Evolutionary conservation across 805 yeast species (phyloP).

Genomic region (Torulaspora maleeae): DNA sequence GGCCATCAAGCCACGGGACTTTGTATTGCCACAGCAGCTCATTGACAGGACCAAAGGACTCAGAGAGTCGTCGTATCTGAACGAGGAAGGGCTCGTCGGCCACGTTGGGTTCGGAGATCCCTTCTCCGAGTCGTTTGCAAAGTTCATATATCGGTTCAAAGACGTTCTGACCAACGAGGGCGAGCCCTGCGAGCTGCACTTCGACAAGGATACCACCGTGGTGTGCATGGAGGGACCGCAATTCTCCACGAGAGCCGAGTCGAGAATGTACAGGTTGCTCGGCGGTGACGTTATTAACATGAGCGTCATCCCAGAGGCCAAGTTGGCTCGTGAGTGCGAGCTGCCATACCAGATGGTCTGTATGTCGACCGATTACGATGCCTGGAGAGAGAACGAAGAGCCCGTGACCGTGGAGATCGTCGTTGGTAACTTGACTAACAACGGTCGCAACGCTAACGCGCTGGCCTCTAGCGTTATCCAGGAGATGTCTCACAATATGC

Average conservation of each 20-base stretch:
- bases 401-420: constrained; percentile 98
- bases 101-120: constrained; percentile 98
- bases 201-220: constrained; percentile 69
- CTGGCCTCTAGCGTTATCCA: constrained; percentile 68
- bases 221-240: constrained; percentile 99
- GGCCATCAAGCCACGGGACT: constrained; percentile 89
- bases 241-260: constrained; percentile 94
- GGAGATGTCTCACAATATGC: constrained; percentile 58
- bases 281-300: constrained; percentile 95
- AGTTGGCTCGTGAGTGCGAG: constrained; percentile 96
- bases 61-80: constrained; percentile 80
- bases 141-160: constrained; percentile 55
- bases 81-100: constrained; percentile 87
- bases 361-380: constrained; percentile 98
- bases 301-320: constrained; percentile 97
- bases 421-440: constrained; percentile 83
- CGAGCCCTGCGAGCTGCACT: constrained; percentile 64
- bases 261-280: constrained; percentile 75
- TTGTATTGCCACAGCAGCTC: constrained; percentile 92
- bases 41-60: constrained; percentile 97
- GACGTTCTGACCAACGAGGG: constrained; percentile 47
- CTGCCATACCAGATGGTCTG: constrained; percentile 96
- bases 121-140: constrained; percentile 70
- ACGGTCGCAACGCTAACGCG: constrained; percentile 77
- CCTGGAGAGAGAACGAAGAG: constrained; percentile 94